Percentiles rank a stretch among this genome's conserved stretches.
Evolutionary conservation across 2,329 filamentous ascomycete genomes (phyloP).

Genomic region (Albifimbria verrucaria): DNA sequence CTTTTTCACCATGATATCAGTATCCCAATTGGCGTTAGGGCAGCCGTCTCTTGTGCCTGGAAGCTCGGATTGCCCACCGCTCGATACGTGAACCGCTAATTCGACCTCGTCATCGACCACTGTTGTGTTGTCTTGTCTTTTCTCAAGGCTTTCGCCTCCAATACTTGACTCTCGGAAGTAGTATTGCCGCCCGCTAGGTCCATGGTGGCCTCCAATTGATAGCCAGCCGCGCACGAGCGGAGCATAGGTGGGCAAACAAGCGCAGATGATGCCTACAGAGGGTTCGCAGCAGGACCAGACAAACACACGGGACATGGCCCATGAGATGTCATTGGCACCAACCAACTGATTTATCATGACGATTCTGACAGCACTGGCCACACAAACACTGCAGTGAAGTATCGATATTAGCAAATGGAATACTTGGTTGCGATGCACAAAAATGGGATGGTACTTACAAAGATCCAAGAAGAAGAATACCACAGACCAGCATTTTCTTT

Average conservation of each 20-base stretch:
- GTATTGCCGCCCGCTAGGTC: slow-evolving; percentile 6
- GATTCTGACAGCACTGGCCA: slow-evolving; percentile 12
- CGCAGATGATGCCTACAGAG: slow-evolving; percentile 11
- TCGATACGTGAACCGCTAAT: neutral
- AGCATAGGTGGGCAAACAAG: slow-evolving; percentile 11
- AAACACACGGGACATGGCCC: slow-evolving; percentile 11
- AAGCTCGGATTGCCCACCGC: neutral
- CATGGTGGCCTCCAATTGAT: slow-evolving; percentile 5
- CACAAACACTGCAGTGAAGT: slow-evolving; percentile 7
- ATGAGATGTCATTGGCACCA: slow-evolving; percentile 7
- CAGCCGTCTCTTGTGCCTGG: neutral
- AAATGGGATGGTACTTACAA: slow-evolving; percentile 6
- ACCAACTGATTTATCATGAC: slow-evolving; percentile 11
- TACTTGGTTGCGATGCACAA: neutral
- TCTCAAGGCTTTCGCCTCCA: slow-evolving; percentile 8
- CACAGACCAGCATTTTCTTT: slow-evolving; percentile 8
- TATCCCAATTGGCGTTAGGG: neutral
- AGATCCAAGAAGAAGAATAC: slow-evolving; percentile 11
- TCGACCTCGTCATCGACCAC: slow-evolving; percentile 12
- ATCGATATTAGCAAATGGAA: too few relatives aligned
- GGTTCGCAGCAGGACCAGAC: slow-evolving; percentile 13
- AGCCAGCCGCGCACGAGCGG: slow-evolving; percentile 9
- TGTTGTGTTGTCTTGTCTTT: slow-evolving; percentile 5
- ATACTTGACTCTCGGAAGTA: slow-evolving; percentile 8
- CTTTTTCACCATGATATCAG: neutral